Conservation (phyloP, 169 alveolate genomes). For the Plasmodium gonderi region DNA sequence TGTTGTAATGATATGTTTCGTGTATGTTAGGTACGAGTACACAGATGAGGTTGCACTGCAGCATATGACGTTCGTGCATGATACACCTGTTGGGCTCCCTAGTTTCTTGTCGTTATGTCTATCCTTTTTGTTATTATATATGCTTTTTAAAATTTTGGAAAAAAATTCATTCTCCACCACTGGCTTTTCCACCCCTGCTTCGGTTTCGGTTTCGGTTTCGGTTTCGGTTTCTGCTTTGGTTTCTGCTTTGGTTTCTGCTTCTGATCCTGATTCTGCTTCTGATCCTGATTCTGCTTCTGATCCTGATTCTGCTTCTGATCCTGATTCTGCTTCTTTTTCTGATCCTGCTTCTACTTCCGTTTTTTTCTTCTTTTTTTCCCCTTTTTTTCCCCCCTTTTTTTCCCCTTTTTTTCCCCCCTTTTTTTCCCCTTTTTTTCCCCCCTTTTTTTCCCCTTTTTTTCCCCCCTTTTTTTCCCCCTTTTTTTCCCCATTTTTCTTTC, state of each 20-base stretch:
- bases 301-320: no score
- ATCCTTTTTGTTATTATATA: conserved; percentile 16
- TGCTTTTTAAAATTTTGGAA: conserved; percentile 26
- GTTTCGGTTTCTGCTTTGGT: no score
- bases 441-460: no score
- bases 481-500: background rate
- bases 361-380: no score
- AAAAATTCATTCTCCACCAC: conserved; percentile 31
- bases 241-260: no score
- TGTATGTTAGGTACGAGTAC: conserved; percentile 15
- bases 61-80: conserved; percentile 50
- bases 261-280: no score
- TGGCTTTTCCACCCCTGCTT: background rate
- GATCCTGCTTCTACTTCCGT: no score
- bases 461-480: conserved; percentile 3
- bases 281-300: no score
- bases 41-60: conserved; percentile 60
- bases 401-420: no score
- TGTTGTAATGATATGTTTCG: conserved; percentile 43
- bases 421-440: no score
- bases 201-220: background rate
- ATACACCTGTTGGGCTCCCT: background rate
- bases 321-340: no score
- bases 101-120: background rate
- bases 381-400: no score